phyloP scores from a whole-genome alignment of 768 basidiomycete species.

The Neoboletus brunneissimus region DNA sequence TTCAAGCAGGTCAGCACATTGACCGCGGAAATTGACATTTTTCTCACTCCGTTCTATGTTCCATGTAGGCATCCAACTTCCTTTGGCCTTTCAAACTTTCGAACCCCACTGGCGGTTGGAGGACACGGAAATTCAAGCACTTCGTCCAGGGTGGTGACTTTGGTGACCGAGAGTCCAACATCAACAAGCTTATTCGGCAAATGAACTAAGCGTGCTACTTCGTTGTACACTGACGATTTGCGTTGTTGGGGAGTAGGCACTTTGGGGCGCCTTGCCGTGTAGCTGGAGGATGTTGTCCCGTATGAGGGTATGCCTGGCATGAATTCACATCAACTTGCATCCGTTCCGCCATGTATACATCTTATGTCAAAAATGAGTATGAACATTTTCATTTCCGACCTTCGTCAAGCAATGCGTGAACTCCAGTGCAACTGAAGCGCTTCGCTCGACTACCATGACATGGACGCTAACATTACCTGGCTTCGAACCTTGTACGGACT shows the following conservation, averaged over 20 bases:
- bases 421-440: neutral
- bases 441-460: neutral
- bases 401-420: neutral
- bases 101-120: constrained; percentile 98
- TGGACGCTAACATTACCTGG: neutral
- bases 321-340: constrained; percentile 24
- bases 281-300: constrained; percentile 12
- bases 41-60: neutral
- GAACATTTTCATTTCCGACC: constrained; percentile 10
- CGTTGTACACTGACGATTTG: neutral
- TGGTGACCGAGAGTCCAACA: constrained; percentile 94
- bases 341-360: constrained; percentile 27
- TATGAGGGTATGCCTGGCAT: constrained; percentile 34
- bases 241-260: constrained; percentile 3
- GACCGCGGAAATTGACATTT: neutral
- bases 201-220: constrained; percentile 62
- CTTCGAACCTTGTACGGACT: neutral
- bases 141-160: constrained; percentile 96
- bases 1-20: constrained; percentile 85
- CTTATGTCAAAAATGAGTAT: constrained; percentile 27
- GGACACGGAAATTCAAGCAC: constrained; percentile 96
- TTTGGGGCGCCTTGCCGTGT: neutral
- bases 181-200: constrained; percentile 96
- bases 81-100: constrained; percentile 99
- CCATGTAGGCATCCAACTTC: constrained; percentile 78